Conservation (phyloP, 2,329 filamentous ascomycete species). For the Fusarium clavum region DNA sequence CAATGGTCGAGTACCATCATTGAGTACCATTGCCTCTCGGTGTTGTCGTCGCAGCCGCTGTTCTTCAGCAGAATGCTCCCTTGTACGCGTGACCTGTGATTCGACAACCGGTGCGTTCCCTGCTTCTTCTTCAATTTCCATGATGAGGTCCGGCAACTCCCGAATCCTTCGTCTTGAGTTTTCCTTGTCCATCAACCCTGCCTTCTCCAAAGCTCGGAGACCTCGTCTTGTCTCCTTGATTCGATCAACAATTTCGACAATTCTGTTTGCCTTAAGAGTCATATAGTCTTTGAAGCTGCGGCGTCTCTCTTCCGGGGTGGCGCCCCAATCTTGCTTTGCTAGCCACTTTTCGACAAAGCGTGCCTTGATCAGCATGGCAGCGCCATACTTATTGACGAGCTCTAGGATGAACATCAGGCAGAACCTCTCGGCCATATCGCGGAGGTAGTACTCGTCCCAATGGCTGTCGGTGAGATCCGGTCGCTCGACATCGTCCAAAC, state of each 20-base stretch:
- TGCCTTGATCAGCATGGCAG: slow-evolving; percentile 69
- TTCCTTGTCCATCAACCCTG: slow-evolving; percentile 58
- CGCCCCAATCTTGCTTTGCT: slow-evolving; percentile 77
- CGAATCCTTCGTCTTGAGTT: slow-evolving; percentile 45
- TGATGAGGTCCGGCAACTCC: slow-evolving; percentile 50
- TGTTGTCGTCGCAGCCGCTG: slow-evolving; percentile 79
- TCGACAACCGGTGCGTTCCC: slow-evolving; percentile 42
- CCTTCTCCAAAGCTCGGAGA: slow-evolving; percentile 62
- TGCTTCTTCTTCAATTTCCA: slow-evolving; percentile 50
- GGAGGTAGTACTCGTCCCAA: slow-evolving; percentile 72
- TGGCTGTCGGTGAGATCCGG: slow-evolving; percentile 65
- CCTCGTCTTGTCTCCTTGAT: slow-evolving; percentile 64
- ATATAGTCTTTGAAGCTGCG: slow-evolving; percentile 66
- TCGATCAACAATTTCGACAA: slow-evolving; percentile 63
- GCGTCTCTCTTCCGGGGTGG: slow-evolving; percentile 62
- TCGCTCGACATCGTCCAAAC: slow-evolving; percentile 61
- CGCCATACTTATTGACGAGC: slow-evolving; percentile 69
- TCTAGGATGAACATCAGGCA: slow-evolving; percentile 68
- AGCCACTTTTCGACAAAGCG: slow-evolving; percentile 80
- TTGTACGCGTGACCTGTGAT: slow-evolving; percentile 48
- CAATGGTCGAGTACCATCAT: slow-evolving; percentile 82
- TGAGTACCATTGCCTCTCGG: slow-evolving; percentile 90
- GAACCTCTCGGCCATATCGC: slow-evolving; percentile 70
- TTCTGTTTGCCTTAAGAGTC: slow-evolving; percentile 61
- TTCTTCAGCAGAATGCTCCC: slow-evolving; percentile 72